These are phyloP conservation scores for Flaveria brownii DNA, from an alignment of 129 eudicot genomes.

Conservation along the genomic window DNA sequence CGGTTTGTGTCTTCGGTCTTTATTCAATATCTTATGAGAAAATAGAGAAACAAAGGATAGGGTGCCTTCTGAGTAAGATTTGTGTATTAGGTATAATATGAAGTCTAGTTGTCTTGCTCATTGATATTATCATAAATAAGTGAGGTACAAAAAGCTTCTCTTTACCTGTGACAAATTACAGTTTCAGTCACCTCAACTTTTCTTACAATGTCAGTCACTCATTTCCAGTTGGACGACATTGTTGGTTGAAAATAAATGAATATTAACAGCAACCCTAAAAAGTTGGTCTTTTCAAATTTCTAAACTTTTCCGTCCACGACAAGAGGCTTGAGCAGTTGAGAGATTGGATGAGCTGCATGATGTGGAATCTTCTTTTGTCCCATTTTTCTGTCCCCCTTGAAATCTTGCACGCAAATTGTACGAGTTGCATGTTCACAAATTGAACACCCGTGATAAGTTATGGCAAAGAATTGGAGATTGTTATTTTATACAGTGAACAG, in stretches of 20 bases:
- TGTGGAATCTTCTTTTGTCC: background rate
- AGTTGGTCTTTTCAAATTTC: background rate
- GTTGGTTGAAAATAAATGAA: background rate
- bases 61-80: background rate
- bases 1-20: background rate
- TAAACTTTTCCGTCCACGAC: background rate
- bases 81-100: background rate
- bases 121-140: slow-evolving; percentile 1
- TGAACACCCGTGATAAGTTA: background rate
- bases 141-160: background rate
- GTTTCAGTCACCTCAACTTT: background rate
- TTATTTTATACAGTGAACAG: no score
- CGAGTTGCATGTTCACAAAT: background rate
- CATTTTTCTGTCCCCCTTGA: background rate
- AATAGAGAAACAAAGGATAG: background rate
- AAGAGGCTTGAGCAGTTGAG: slow-evolving; percentile 6
- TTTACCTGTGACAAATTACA: background rate
- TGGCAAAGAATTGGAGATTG: background rate
- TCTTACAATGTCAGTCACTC: background rate
- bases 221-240: background rate
- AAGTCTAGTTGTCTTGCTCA: background rate
- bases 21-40: background rate
- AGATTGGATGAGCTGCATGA: background rate
- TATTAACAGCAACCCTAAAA: background rate
- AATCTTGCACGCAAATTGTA: background rate